Evolutionary conservation across 345 rosid species (phyloP), one percentile per base, ranked within the genome.

Genomic region (Turritis glabra): DNA sequence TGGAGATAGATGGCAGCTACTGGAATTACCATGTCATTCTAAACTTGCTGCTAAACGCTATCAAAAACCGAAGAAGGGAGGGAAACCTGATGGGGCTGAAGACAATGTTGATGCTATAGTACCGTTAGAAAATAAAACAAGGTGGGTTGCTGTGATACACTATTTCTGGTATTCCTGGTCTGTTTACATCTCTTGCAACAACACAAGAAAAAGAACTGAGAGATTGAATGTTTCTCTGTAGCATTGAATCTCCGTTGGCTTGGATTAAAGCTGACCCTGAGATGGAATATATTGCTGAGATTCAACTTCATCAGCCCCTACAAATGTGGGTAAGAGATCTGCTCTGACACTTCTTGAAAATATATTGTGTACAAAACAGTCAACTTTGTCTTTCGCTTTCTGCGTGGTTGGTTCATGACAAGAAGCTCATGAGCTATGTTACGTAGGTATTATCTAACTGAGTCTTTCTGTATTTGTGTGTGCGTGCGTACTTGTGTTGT

Each of bases 211-310:
- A 21, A 61, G 25, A 55, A 75, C 47, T 46, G 51, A 46, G 33
- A 41, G 57, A 53, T 69, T 43, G 38, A 48, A 79, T 21, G 37
- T 78, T 53, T 30, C 37, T 79, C 69, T 84, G 85, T 87, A 95
- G 99, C 77, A 80, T 87, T 66, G 99, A 95, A 48, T 95, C 99
- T 18, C 99, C 97, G 30, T 82, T 95, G 71, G 84, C 86, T 51
- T 95, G 99, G 97, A 86, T 95, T 71, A 87, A 97, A 83, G 97
- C 96, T 54, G 99, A 95, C 76, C 97, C 99, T 32, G 99, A 95
- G 83, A 92, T 95, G 93, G 99, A 95, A 79, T 92, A 95, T 75
- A 87, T 95, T 73, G 88, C 97, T 73, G 99, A 91, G 85, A 82
- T 92, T 84, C 96, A 95, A 77, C 87, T 92, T 77, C 91, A 89